These are phyloP conservation scores for Dillenia suffruticosa DNA, from an alignment of 164 flowering plant species.

Conservation along the genomic window DNA sequence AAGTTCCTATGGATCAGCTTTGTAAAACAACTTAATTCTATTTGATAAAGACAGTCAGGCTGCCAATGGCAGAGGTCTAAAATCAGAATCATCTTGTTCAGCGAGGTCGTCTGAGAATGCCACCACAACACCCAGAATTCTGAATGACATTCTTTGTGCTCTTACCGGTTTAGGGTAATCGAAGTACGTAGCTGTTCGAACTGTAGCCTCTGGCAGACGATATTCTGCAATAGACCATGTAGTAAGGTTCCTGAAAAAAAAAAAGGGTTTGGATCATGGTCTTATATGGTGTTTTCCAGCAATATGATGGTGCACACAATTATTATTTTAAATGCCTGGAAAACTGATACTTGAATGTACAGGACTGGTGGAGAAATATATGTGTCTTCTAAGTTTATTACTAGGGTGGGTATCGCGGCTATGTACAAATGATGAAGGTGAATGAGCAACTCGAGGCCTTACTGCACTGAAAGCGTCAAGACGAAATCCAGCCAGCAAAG, in stretches of 20 bases:
- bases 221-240: constrained; percentile 65
- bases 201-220: constrained; percentile 71
- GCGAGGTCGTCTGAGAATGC: constrained; percentile 75
- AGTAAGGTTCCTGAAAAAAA: constrained; percentile 51
- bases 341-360: constrained; percentile 73
- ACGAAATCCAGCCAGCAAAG: constrained; percentile 83
- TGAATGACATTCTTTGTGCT: constrained; percentile 55
- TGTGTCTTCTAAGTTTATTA: constrained; percentile 62
- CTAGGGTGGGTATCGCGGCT: constrained; percentile 33
- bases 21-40: constrained; percentile 74
- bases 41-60: constrained; percentile 67
- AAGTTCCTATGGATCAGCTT: constrained; percentile 78
- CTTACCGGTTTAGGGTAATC: constrained; percentile 74
- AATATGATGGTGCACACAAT: background rate
- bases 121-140: constrained; percentile 81
- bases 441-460: constrained; percentile 75
- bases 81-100: constrained; percentile 63
- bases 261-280: too few species aligned
- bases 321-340: constrained; percentile 22
- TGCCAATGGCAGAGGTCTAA: constrained; percentile 37
- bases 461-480: constrained; percentile 80
- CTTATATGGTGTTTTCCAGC: too few species aligned
- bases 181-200: constrained; percentile 86
- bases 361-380: constrained; percentile 69
- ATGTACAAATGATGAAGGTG: constrained; percentile 45